Evolutionary conservation across 2,329 filamentous ascomycete genomes (phyloP).

Genomic region (Mycocentrospora acerina): DNA sequence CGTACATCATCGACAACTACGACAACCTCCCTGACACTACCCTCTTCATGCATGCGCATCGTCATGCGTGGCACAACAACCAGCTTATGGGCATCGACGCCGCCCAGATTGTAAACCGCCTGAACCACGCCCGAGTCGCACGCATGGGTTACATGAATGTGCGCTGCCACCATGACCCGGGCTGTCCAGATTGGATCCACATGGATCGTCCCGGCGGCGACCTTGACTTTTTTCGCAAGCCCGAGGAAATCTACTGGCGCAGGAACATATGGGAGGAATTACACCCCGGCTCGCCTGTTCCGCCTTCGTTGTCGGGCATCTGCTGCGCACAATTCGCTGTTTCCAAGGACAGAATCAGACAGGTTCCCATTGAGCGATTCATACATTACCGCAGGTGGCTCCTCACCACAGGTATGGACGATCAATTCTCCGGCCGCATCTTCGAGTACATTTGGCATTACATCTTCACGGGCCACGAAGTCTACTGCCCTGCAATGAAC

Average conservation of each 20-base stretch:
- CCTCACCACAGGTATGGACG: conserved; percentile 38
- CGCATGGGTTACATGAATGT: conserved; percentile 61
- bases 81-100: conserved; percentile 54
- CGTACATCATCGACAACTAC: conserved; percentile 65
- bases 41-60: conserved; percentile 61
- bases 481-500: conserved; percentile 43
- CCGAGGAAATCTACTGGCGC: conserved; percentile 42
- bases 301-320: conserved; percentile 44
- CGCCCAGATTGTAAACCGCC: conserved; percentile 51
- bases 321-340: conserved; percentile 62
- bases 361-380: conserved; percentile 54
- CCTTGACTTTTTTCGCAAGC: conserved; percentile 43
- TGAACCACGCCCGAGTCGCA: conserved; percentile 55
- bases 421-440: conserved; percentile 41
- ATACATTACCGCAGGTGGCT: conserved; percentile 57
- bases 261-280: conserved; percentile 42
- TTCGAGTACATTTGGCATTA: conserved; percentile 47
- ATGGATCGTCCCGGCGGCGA: conserved; percentile 43
- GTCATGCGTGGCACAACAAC: conserved; percentile 62
- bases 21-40: conserved; percentile 59
- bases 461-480: conserved; percentile 43
- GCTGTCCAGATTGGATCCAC: conserved; percentile 62
- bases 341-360: conserved; percentile 49
- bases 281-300: conserved; percentile 45
- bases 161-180: conserved; percentile 59